Base-by-base conservation (phyloP, 768 basidiomycete genomes). In the Ramaria sp. region DNA sequence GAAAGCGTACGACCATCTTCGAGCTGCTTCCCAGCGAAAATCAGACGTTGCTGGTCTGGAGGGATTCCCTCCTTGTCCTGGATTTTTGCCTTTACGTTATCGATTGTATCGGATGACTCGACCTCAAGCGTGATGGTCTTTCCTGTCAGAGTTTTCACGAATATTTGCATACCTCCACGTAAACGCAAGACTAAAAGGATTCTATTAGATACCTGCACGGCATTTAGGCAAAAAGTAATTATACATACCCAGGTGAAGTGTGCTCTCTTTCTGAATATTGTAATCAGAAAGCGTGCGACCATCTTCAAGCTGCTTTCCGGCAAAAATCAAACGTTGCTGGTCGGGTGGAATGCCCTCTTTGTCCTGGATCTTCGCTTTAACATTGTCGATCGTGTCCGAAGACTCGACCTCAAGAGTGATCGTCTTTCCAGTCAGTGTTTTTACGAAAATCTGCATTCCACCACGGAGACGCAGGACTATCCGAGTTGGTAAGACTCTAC, bases 281-380 rank as follows among this genome's bases (percentile, higher is more conserved):
- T 86, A 86, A 52, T 87, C 83, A 0, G 83, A 81, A 39, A 72
- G 60, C 67, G 65, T 64, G 47, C 93, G 85, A 3, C 93, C 93
- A 55, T 96, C 93, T 66, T 95, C 93, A 10, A 94, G 71, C 64
- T 95, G 92, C 73, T 95, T 95, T 44, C 92, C 93, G 43, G 92
- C 92, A 60, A 94, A 95, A 66, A 88, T 91, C 44, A 93, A 71
- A 42, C 91, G 85, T 63, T 94, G 92, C 64, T 93, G 89, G 60
- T 92, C 85, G 2, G 86, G 83, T 36, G 85, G 85, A 28, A 88
- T 88, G 0, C 86, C 87, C 58, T 87, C 86, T 68, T 85, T 87
- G 64, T 88, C 85, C 60, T 86, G 85, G 18, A 88, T 87, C 72
- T 85, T 85, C 39, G 85, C 78, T 70, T 89, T 90, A 39, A 90